phyloP scores from a whole-genome alignment of 2,329 filamentous ascomycete species.

The Cercospora berteroae region DNA sequence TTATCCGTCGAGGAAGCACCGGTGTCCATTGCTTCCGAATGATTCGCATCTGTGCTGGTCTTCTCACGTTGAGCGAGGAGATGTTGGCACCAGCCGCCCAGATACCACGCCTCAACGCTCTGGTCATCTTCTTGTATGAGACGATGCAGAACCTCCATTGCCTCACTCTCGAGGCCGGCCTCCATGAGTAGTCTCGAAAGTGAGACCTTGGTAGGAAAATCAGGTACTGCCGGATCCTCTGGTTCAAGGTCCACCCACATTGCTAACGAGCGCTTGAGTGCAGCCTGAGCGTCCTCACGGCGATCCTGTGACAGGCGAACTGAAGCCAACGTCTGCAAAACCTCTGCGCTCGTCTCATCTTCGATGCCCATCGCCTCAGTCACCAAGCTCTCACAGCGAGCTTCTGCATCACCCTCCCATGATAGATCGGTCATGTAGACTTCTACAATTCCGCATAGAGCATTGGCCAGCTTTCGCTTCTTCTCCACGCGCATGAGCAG shows the following conservation, averaged over 20 bases:
- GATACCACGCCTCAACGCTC: slow-evolving; percentile 94
- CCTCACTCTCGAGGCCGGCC: slow-evolving; percentile 79
- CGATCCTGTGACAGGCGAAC: slow-evolving; percentile 86
- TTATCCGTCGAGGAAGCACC: slow-evolving; percentile 49
- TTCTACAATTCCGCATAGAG: slow-evolving; percentile 91
- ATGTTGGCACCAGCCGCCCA: slow-evolving; percentile 90
- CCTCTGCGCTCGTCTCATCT: slow-evolving; percentile 71
- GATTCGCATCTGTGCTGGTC: slow-evolving; percentile 19
- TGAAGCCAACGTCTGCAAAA: slow-evolving; percentile 92
- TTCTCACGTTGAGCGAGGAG: slow-evolving; percentile 69
- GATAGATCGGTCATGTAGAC: slow-evolving; percentile 91
- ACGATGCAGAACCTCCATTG: slow-evolving; percentile 78
- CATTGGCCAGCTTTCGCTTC: slow-evolving; percentile 78
- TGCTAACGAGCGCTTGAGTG: slow-evolving; percentile 74
- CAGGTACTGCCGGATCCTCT: slow-evolving; percentile 70
- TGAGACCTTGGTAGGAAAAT: slow-evolving; percentile 82
- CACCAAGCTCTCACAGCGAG: slow-evolving; percentile 79
- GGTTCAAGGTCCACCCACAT: slow-evolving; percentile 79
- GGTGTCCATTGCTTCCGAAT: slow-evolving; percentile 28
- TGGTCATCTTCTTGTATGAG: slow-evolving; percentile 85
- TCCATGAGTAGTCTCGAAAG: slow-evolving; percentile 86
- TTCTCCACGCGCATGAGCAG: slow-evolving; percentile 61
- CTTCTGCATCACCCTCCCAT: slow-evolving; percentile 85
- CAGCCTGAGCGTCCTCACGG: slow-evolving; percentile 73
- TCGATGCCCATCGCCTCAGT: slow-evolving; percentile 87